phyloP scores from a whole-genome alignment of 169 alveolate species.

The Miamiensis avidus region DNA sequence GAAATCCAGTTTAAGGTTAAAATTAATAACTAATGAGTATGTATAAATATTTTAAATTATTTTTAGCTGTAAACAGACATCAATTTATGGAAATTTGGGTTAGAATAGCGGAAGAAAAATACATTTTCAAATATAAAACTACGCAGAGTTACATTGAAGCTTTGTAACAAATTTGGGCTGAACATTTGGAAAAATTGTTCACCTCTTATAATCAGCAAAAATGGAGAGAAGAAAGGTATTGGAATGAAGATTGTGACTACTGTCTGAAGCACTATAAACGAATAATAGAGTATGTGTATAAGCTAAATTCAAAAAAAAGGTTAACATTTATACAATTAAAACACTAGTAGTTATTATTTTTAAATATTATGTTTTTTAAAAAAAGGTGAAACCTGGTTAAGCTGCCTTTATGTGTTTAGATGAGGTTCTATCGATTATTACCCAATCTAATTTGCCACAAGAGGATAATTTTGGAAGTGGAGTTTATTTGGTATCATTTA shows the following conservation, averaged over 20 bases:
- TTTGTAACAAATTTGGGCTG: constrained; percentile 37
- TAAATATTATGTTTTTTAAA: too few relatives aligned
- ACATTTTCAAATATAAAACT: constrained; percentile 24
- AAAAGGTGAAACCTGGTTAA: constrained; percentile 50
- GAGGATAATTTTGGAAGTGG: constrained; percentile 35
- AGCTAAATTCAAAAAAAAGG: constrained; percentile 38
- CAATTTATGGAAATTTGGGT: constrained; percentile 64
- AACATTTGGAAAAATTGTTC: constrained; percentile 12
- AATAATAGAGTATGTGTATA: constrained; percentile 38
- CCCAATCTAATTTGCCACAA: constrained; percentile 17
- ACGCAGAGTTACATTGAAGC: constrained; percentile 43
- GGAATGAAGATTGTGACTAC: constrained; percentile 68
- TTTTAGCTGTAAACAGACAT: constrained; percentile 52
- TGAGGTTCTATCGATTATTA: constrained; percentile 28
- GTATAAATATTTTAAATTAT: constrained; percentile 43
- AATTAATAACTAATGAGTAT: background rate
- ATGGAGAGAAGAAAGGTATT: constrained; percentile 59
- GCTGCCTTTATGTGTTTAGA: constrained; percentile 31
- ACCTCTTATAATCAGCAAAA: background rate
- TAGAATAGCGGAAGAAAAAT: constrained; percentile 65
- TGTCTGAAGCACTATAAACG: constrained; percentile 41
- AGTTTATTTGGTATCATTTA: constrained; percentile 46
- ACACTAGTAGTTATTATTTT: too few relatives aligned
- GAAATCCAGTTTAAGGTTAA: constrained; percentile 56
- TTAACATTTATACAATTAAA: too few relatives aligned